phyloP scores from a whole-genome alignment of 1,284 basidiomycete genomes.

The Irpex lacteus region DNA sequence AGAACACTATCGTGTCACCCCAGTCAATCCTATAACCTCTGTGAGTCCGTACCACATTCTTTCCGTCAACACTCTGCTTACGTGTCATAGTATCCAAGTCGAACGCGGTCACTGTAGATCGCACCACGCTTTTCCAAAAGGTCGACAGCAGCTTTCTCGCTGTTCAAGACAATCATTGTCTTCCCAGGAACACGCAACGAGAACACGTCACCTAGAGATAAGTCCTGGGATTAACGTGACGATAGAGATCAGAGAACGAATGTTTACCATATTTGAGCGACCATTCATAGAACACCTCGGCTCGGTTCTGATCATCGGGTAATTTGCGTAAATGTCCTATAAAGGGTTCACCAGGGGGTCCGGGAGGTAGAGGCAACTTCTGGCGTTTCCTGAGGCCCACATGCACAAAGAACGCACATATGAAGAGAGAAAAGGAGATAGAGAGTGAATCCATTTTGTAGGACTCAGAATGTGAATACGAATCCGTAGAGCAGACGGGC shows the following conservation, averaged over 20 bases:
- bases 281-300: neutral
- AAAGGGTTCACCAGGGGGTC: neutral
- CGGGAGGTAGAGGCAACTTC: neutral
- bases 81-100: neutral
- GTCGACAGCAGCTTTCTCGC: slow-evolving; percentile 7
- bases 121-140: slow-evolving; percentile 20
- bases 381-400: neutral
- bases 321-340: neutral
- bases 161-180: slow-evolving; percentile 9
- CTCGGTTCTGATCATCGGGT: neutral
- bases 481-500: no score
- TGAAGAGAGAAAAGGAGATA: neutral
- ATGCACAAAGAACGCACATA: neutral
- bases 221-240: neutral
- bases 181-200: neutral
- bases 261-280: neutral
- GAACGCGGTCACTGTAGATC: slow-evolving; percentile 9
- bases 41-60: neutral
- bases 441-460: neutral
- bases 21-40: neutral
- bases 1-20: neutral
- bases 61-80: neutral
- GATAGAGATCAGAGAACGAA: neutral
- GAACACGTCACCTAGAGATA: neutral
- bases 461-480: no score